Conservation (phyloP, 257 asterid genomes). For the Linderniella brevidens region DNA sequence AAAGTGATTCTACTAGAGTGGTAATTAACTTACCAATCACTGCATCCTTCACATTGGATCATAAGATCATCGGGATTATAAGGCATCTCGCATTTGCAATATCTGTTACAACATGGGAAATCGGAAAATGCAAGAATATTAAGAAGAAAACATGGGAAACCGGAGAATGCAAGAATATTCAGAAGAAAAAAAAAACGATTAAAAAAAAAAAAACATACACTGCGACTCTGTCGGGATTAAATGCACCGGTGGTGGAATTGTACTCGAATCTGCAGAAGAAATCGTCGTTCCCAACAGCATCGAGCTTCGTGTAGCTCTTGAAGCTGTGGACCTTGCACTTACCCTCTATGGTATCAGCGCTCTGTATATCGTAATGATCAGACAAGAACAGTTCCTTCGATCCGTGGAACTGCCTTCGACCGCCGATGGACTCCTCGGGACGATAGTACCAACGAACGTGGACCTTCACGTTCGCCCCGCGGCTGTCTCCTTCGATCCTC, state of each 20-base stretch:
- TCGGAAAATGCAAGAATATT: not conserved
- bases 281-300: conserved; percentile 83
- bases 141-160: not conserved
- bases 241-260: conserved; percentile 76
- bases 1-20: conserved; percentile 7
- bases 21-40: conserved; percentile 60
- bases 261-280: conserved; percentile 90
- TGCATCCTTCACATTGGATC: conserved; percentile 90
- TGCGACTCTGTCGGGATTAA: conserved; percentile 86
- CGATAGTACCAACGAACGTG: conserved; percentile 89
- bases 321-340: conserved; percentile 79
- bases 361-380: conserved; percentile 78
- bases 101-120: conserved; percentile 30
- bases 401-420: conserved; percentile 85
- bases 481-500: conserved; percentile 74
- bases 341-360: conserved; percentile 81
- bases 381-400: conserved; percentile 81
- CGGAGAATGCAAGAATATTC: not conserved
- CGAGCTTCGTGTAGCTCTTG: conserved; percentile 78
- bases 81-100: conserved; percentile 97
- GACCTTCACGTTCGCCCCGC: conserved; percentile 60
- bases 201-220: conserved; percentile 44
- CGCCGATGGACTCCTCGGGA: conserved; percentile 95
- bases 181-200: not conserved
- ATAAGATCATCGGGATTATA: conserved; percentile 93